Conservation (phyloP, 768 basidiomycete species). For the Russula ochroleuca region DNA sequence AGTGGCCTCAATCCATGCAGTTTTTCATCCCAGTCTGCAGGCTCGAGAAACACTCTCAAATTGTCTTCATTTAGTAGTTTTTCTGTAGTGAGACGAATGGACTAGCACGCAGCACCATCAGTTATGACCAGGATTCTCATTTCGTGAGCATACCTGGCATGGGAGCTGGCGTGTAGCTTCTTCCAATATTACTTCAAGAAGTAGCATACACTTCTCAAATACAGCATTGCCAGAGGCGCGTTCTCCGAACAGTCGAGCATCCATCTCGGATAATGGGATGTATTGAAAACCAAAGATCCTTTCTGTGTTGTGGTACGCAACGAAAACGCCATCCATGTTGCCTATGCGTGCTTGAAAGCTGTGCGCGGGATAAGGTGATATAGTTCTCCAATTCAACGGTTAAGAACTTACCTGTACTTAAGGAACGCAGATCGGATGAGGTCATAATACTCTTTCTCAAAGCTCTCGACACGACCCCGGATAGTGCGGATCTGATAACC, state of each 20-base stretch:
- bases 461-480: slow-evolving; percentile 67
- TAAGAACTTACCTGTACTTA: slow-evolving; percentile 69
- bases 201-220: slow-evolving; percentile 65
- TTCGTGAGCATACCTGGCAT: slow-evolving; percentile 47
- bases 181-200: slow-evolving; percentile 64
- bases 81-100: slow-evolving; percentile 58
- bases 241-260: slow-evolving; percentile 67
- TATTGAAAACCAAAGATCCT: slow-evolving; percentile 94
- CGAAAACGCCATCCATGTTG: slow-evolving; percentile 91
- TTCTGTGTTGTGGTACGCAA: slow-evolving; percentile 84
- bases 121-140: slow-evolving; percentile 1
- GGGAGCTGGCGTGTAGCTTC: slow-evolving; percentile 61
- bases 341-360: slow-evolving; percentile 96
- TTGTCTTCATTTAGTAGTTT: slow-evolving; percentile 41
- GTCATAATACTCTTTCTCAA: slow-evolving; percentile 93
- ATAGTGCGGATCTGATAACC: slow-evolving; percentile 68
- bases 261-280: slow-evolving; percentile 82
- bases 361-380: slow-evolving; percentile 12
- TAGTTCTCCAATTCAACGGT: not conserved
- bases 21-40: slow-evolving; percentile 44
- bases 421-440: slow-evolving; percentile 90
- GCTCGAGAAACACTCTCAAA: slow-evolving; percentile 67
- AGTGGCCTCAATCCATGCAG: slow-evolving; percentile 40
- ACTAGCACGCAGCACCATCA: slow-evolving; percentile 35
- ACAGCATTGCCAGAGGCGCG: slow-evolving; percentile 61